Evolutionary conservation across 2,329 filamentous ascomycete genomes (phyloP).

Genomic region (Leptographium galeiforme): DNA sequence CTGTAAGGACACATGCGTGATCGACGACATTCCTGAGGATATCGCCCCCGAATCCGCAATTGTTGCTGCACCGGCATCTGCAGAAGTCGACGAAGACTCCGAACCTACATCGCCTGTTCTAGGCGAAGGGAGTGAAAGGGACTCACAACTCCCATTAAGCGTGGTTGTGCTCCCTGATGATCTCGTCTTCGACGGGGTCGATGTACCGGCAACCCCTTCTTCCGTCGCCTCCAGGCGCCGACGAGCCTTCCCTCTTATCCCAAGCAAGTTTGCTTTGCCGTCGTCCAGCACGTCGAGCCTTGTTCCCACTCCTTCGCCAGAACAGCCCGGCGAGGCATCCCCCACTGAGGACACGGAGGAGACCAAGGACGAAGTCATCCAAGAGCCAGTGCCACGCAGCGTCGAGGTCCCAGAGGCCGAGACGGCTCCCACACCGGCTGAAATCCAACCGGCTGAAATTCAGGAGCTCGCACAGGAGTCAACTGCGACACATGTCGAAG

Average conservation of each 20-base stretch:
- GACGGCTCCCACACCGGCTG: neutral
- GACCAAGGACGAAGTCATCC: neutral
- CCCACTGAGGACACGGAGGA: neutral
- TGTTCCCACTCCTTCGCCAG: neutral
- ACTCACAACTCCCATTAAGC: neutral
- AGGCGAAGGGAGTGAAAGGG: neutral
- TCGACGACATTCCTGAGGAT: conserved; percentile 22
- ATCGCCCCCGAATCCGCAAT: neutral
- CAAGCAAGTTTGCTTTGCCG: conserved; percentile 7
- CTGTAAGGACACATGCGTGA: conserved; percentile 36
- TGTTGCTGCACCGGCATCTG: neutral
- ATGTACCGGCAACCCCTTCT: neutral
- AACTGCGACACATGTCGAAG: neutral
- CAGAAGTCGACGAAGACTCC: neutral
- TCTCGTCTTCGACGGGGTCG: neutral
- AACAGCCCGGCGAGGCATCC: neutral
- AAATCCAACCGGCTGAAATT: too few relatives aligned
- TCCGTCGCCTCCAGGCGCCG: conserved; percentile 2
- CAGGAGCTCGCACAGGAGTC: neutral
- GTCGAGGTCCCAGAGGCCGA: neutral
- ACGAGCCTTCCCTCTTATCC: conserved; percentile 14
- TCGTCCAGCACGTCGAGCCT: neutral
- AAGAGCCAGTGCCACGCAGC: neutral
- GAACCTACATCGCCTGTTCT: neutral
- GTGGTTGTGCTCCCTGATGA: conserved; percentile 10